Percentiles rank a stretch among this genome's conserved stretches.
phyloP scores from a whole-genome alignment of 2,329 filamentous ascomycete genomes.

The Aspergillus sp. region DNA sequence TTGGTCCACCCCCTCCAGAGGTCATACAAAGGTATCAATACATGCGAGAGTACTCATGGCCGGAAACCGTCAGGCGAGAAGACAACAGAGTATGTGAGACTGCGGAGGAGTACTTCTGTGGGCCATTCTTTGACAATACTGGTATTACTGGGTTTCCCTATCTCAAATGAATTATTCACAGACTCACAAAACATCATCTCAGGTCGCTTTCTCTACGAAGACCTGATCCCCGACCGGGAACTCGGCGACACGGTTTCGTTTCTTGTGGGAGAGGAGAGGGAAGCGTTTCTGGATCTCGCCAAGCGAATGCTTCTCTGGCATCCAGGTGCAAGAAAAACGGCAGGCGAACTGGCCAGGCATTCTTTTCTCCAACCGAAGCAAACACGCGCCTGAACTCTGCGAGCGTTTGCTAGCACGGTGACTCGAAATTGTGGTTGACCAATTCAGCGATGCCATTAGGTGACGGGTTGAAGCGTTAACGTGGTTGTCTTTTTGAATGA shows the following conservation, averaged over 20 bases:
- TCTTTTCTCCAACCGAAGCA: conserved; percentile 32
- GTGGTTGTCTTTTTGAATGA: too few relatives aligned
- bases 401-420: too few relatives aligned
- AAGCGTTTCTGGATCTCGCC: conserved; percentile 32
- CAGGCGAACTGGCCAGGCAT: conserved; percentile 28
- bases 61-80: conserved; percentile 28
- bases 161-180: conserved; percentile 17
- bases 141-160: conserved; percentile 21
- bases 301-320: conserved; percentile 34
- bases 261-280: conserved; percentile 27
- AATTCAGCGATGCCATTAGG: too few relatives aligned
- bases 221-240: conserved; percentile 33
- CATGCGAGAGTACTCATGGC: conserved; percentile 32
- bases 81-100: conserved; percentile 32
- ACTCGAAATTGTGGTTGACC: too few relatives aligned
- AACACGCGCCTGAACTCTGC: conserved; percentile 11
- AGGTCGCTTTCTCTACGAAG: conserved; percentile 35
- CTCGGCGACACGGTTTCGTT: conserved; percentile 29
- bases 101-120: conserved; percentile 35
- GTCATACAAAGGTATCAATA: conserved; percentile 35
- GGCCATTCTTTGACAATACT: conserved; percentile 38
- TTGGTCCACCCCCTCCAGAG: conserved; percentile 40
- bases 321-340: conserved; percentile 27
- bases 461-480: too few relatives aligned
- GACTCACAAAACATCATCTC: conserved; percentile 23